Conservation (phyloP, 2,329 filamentous ascomycete species). For the Aspergillus carbonarius region DNA sequence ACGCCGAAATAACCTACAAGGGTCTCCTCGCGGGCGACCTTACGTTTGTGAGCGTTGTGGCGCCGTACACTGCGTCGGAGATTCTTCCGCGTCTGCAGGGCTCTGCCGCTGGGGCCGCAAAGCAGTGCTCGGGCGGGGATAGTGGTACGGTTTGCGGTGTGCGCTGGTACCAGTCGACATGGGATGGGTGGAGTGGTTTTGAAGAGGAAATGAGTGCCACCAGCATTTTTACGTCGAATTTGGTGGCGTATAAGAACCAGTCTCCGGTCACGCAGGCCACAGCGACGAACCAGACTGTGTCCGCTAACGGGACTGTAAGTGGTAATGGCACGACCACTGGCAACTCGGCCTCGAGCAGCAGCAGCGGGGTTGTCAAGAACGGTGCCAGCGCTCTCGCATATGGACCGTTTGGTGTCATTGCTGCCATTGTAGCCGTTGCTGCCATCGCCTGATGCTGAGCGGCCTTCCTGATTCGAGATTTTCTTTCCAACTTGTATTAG, state of each 20-base stretch:
- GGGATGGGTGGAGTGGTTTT: constrained; percentile 26
- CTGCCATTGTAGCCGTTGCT: neutral
- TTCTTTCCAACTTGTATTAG: neutral
- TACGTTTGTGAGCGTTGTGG: constrained; percentile 55
- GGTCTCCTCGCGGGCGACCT: constrained; percentile 60
- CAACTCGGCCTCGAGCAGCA: neutral
- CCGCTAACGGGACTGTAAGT: neutral
- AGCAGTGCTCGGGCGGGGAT: constrained; percentile 49
- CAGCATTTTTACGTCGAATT: constrained; percentile 10
- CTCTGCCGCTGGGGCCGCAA: constrained; percentile 54
- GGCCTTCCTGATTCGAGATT: no score
- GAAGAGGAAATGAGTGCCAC: constrained; percentile 34
- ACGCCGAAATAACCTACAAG: constrained; percentile 63
- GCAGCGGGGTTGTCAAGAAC: neutral
- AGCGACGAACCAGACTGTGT: neutral
- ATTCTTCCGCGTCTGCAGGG: constrained; percentile 52
- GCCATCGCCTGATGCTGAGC: neutral
- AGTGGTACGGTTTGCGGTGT: constrained; percentile 34
- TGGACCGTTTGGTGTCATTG: neutral
- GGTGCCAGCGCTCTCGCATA: neutral
- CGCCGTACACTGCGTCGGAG: constrained; percentile 51
- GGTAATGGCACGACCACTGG: neutral
- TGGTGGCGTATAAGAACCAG: neutral
- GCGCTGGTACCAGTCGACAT: constrained; percentile 33
- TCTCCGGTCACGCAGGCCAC: neutral